Percentiles rank a stretch among this genome's conserved stretches.
phyloP scores from a whole-genome alignment of 768 basidiomycete species.

The Boletellus ananiceps region DNA sequence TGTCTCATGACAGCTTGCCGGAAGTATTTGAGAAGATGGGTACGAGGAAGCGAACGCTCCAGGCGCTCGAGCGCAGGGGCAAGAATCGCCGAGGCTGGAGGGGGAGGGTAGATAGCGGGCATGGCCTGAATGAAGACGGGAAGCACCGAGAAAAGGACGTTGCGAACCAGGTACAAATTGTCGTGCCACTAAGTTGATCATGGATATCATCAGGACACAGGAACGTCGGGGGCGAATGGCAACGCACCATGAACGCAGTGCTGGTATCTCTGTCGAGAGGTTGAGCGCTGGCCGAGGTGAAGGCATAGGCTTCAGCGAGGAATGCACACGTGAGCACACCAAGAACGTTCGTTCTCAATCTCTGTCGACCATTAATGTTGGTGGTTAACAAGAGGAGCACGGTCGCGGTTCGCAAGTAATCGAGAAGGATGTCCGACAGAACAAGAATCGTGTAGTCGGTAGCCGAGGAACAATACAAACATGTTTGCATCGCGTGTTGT shows the following conservation, averaged over 20 bases:
- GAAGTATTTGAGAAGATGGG: constrained; percentile 53
- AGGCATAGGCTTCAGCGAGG: constrained; percentile 51
- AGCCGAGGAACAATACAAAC: constrained; percentile 60
- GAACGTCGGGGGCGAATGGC: not conserved
- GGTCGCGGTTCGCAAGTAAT: constrained; percentile 45
- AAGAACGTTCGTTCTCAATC: constrained; percentile 43
- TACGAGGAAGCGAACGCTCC: constrained; percentile 39
- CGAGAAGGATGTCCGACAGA: constrained; percentile 48
- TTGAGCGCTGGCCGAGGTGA: constrained; percentile 44
- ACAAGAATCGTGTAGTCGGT: constrained; percentile 59
- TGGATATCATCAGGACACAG: not conserved
- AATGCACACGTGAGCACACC: constrained; percentile 46
- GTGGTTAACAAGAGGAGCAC: constrained; percentile 45
- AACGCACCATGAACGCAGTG: constrained; percentile 38
- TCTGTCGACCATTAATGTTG: constrained; percentile 36
- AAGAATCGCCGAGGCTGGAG: constrained; percentile 28
- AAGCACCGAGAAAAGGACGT: constrained; percentile 52
- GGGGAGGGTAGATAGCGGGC: constrained; percentile 32
- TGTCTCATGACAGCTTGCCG: constrained; percentile 55
- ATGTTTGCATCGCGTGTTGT: constrained; percentile 49
- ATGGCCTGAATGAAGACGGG: constrained; percentile 46
- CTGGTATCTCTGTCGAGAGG: constrained; percentile 39
- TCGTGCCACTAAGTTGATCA: constrained; percentile 61
- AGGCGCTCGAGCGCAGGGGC: constrained; percentile 25
- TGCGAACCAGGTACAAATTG: constrained; percentile 48